phyloP scores from a whole-genome alignment of 2,329 filamentous ascomycete species.

The Aspergillus pseudoterreus region DNA sequence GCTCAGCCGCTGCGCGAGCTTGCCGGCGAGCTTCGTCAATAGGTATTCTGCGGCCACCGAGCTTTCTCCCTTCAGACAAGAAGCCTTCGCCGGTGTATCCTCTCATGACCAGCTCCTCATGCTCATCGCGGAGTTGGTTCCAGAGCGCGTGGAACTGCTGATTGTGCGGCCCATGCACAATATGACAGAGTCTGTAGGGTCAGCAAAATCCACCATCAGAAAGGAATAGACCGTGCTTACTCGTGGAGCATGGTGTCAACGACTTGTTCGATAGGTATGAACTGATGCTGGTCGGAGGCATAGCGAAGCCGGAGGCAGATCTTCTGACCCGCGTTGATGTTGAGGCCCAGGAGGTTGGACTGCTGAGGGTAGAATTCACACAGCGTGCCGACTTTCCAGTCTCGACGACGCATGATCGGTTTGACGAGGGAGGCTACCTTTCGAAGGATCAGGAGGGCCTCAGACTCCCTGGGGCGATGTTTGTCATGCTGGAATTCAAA shows the following conservation, averaged over 20 bases:
- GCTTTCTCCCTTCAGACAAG: conserved; percentile 66
- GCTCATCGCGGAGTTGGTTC: conserved; percentile 85
- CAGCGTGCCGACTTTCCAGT: conserved; percentile 74
- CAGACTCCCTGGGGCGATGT: conserved; percentile 45
- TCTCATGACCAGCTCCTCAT: conserved; percentile 69
- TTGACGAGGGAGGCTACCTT: conserved; percentile 87
- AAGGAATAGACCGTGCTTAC: conserved; percentile 28
- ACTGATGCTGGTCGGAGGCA: conserved; percentile 68
- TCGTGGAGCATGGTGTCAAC: conserved; percentile 94
- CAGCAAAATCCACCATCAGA: conserved; percentile 4
- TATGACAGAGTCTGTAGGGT: conserved; percentile 66
- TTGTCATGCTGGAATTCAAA: conserved; percentile 53
- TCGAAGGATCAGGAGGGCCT: conserved; percentile 61
- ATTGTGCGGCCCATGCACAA: conserved; percentile 78
- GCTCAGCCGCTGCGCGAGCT: conserved; percentile 71
- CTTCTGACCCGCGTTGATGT: conserved; percentile 70
- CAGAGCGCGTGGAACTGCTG: conserved; percentile 78
- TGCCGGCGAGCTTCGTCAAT: conserved; percentile 69
- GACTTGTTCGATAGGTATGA: conserved; percentile 74
- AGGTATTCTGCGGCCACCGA: conserved; percentile 66
- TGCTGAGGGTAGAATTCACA: conserved; percentile 82
- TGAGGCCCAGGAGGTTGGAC: conserved; percentile 72
- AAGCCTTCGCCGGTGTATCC: conserved; percentile 92
- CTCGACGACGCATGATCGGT: conserved; percentile 84
- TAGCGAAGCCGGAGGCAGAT: conserved; percentile 82